Base-by-base conservation (phyloP, 495 filamentous ascomycete genomes). In the Tuber microsphaerosporum region DNA sequence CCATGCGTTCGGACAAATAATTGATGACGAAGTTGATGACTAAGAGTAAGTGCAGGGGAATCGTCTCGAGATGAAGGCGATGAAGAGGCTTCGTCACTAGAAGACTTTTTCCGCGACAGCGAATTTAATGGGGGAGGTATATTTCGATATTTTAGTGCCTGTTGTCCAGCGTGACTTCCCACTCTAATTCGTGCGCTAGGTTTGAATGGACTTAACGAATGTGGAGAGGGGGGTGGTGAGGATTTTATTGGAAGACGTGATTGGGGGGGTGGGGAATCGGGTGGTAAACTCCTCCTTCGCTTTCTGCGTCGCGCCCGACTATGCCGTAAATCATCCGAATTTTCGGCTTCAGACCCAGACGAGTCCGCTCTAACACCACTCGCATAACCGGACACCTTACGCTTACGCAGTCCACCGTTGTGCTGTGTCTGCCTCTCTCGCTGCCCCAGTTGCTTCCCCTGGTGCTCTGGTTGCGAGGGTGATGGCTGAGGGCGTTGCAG, bases 341-440 rank as follows among this genome's bases (percentile, higher is more conserved):
- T 79, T 31, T 82, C 80, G 42, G 77, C 81, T 22, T 82, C 81
- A 56, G 81, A 80, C 31, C 74, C 74, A 20, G 81, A 61, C 72
- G 81, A 77, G 34, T 74, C 61, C 44, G 19, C 68, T 26, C 56
- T 39, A 9, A n/a, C 73, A 71, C 74, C 74, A 39, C 71, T 72
- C 37, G 71, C 70, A 12, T 31, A 42, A 26, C 41, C 70, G 39
- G 56, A 26, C 8, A 12, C 45, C 75, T 77, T 81, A 34, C 71
- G 74, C 48, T 80, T 79, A 46, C 71, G 72, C 41, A 73, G 74
- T 22, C 61, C 74, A 43, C 56, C 39, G 44, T 74, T 74, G 37
- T 76, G 75, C 78, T 82, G 79, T 51, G 37, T 56, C 31, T n/a
- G 26, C 48, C 45, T 74, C n/a, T 68, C 70, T 43, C 41, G 68